Conservation (phyloP, 2,329 filamentous ascomycete species). For the Aspergillus latus region DNA sequence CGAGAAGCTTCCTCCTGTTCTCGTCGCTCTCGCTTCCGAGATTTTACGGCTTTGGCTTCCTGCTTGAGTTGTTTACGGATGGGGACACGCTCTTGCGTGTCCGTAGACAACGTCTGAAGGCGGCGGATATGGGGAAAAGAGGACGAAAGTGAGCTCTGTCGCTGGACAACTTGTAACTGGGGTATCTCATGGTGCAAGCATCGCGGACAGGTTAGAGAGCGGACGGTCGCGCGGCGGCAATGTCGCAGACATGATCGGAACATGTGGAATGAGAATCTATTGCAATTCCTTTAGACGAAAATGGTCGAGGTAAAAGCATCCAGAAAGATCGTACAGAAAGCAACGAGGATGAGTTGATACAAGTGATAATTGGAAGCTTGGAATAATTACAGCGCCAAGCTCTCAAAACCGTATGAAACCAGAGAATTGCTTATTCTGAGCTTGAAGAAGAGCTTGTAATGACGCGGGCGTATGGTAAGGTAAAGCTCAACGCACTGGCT, state of each 20-base stretch:
- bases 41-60: conserved; percentile 56
- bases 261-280: conserved; percentile 24
- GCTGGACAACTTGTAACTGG: conserved; percentile 12
- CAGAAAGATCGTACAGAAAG: neutral
- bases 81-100: conserved; percentile 45
- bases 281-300: neutral
- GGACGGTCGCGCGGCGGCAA: conserved; percentile 28
- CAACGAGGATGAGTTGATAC: neutral
- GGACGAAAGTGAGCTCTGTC: conserved; percentile 12
- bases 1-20: conserved; percentile 35
- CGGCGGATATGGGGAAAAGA: conserved; percentile 20
- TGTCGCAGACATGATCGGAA: conserved; percentile 37
- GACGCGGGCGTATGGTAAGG: conserved; percentile 7
- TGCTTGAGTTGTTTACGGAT: conserved; percentile 73
- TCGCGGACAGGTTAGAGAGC: conserved; percentile 25
- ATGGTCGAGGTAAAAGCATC: neutral
- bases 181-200: conserved; percentile 19
- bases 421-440: neutral
- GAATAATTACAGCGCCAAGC: neutral
- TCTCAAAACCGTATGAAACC: neutral
- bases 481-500: conserved; percentile 12
- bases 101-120: conserved; percentile 25
- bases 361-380: neutral
- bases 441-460: neutral
- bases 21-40: conserved; percentile 41